A percentile compares a stretch with the other conserved stretches of the same genome.
These are phyloP conservation scores for Mucor piriformis DNA, from an alignment of 371 early-diverging fungal genomes.

Conservation along the genomic window DNA sequence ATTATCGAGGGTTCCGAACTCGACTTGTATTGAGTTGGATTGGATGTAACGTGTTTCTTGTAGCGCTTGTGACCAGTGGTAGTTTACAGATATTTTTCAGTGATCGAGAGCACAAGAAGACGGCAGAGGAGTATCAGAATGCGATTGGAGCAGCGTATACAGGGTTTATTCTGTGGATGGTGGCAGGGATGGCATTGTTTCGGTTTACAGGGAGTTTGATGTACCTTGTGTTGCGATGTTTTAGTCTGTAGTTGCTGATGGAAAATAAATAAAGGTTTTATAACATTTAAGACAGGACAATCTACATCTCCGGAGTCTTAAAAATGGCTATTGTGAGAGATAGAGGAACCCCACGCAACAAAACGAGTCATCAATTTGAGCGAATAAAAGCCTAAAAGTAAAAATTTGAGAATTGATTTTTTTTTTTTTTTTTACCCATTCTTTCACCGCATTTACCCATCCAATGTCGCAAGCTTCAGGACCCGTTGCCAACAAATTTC, in stretches of 20 bases:
- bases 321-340: no score
- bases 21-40: slow-evolving; percentile 84
- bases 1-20: slow-evolving; percentile 86
- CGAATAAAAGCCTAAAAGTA: no score
- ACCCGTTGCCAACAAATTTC: slow-evolving; percentile 19
- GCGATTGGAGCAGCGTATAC: slow-evolving; percentile 57
- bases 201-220: slow-evolving; percentile 78
- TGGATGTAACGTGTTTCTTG: slow-evolving; percentile 80
- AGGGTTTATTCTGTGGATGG: slow-evolving; percentile 85
- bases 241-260: slow-evolving; percentile 28
- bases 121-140: slow-evolving; percentile 21
- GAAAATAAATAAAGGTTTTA: no score
- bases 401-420: not conserved
- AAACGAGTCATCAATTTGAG: no score
- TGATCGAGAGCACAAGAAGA: slow-evolving; percentile 1
- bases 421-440: slow-evolving; percentile 9
- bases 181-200: slow-evolving; percentile 72
- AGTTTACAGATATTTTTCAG: slow-evolving; percentile 47
- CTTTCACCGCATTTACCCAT: slow-evolving; percentile 5
- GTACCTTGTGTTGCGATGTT: slow-evolving; percentile 34
- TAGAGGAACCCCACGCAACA: no score
- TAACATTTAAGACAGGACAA: no score
- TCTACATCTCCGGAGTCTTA: not conserved
- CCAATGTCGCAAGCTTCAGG: slow-evolving; percentile 37
- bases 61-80: slow-evolving; percentile 65